Evolutionary conservation across 108 stramenopile genomes (phyloP).

Genomic region (Skeletonema costatum): DNA sequence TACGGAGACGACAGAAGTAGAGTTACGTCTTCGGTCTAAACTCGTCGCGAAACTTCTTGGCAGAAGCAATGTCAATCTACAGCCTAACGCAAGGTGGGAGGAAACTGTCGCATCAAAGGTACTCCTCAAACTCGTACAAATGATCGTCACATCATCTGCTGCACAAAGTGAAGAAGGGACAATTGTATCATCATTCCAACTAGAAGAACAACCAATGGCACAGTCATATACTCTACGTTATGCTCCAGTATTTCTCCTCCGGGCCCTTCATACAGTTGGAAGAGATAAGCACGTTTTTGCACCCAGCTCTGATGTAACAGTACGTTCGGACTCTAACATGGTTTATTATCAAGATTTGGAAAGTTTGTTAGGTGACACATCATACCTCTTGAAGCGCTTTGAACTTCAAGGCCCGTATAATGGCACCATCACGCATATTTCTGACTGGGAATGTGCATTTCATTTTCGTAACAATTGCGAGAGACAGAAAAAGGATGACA

Average conservation of each 20-base stretch:
- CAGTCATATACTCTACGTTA: constrained; percentile 29
- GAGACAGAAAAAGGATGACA: constrained; percentile 17
- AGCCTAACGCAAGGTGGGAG: neutral
- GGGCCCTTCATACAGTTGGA: constrained; percentile 12
- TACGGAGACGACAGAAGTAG: constrained; percentile 28
- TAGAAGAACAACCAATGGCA: constrained; percentile 23
- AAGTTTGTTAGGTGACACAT: constrained; percentile 14
- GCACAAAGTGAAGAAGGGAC: neutral
- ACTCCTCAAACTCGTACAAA: constrained; percentile 2
- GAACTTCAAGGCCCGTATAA: constrained; percentile 43
- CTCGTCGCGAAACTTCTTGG: constrained; percentile 7
- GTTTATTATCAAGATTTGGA: constrained; percentile 28
- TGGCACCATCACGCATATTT: constrained; percentile 38
- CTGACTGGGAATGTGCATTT: constrained; percentile 22
- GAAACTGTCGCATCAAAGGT: constrained; percentile 9
- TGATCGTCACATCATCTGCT: neutral
- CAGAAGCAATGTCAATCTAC: neutral
- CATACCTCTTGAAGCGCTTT: constrained; percentile 25
- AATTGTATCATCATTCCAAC: neutral
- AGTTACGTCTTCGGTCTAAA: constrained; percentile 36
- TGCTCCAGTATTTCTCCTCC: constrained; percentile 24
- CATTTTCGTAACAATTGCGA: constrained; percentile 16
- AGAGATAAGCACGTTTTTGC: neutral
- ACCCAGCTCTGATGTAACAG: neutral
- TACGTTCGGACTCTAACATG: neutral